Percentiles rank a stretch among this genome's conserved stretches.
phyloP scores from a whole-genome alignment of 331 rosid species.

The Pyracantha coccinea region DNA sequence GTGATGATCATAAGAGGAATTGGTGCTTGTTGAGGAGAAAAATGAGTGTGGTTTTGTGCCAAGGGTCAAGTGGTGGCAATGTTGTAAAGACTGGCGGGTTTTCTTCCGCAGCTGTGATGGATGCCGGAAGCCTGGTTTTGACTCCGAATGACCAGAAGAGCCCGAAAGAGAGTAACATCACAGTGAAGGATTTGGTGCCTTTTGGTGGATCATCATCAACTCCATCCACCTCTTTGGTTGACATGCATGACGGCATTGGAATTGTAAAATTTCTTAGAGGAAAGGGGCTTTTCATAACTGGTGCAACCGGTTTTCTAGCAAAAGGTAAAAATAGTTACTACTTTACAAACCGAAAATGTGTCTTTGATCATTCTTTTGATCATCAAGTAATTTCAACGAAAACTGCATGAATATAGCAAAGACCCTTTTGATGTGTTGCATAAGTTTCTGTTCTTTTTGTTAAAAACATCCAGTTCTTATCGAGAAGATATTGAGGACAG shows the following conservation, averaged over 20 bases:
- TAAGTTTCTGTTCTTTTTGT: neutral
- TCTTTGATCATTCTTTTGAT: neutral
- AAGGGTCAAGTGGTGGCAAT: slow-evolving; percentile 49
- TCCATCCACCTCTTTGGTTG: slow-evolving; percentile 29
- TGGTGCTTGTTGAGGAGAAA: slow-evolving; percentile 31
- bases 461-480: slow-evolving; percentile 34
- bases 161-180: slow-evolving; percentile 28
- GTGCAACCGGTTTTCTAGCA: slow-evolving; percentile 91
- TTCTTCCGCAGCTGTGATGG: slow-evolving; percentile 48
- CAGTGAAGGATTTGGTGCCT: slow-evolving; percentile 57
- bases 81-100: slow-evolving; percentile 32
- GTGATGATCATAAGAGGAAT: slow-evolving; percentile 16
- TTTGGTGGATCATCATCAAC: slow-evolving; percentile 27
- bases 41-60: slow-evolving; percentile 32
- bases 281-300: slow-evolving; percentile 70
- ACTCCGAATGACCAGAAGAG: slow-evolving; percentile 39
- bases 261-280: slow-evolving; percentile 74
- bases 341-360: neutral
- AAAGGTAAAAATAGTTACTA: slow-evolving; percentile 37
- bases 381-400: no score
- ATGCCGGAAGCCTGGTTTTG: slow-evolving; percentile 55
- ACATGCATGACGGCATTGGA: slow-evolving; percentile 68
- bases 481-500: slow-evolving; percentile 62
- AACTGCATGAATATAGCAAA: no score
- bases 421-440: neutral